Evolutionary conservation across 1,284 basidiomycete species (phyloP).

Genomic region (Thelephora terrestris): DNA sequence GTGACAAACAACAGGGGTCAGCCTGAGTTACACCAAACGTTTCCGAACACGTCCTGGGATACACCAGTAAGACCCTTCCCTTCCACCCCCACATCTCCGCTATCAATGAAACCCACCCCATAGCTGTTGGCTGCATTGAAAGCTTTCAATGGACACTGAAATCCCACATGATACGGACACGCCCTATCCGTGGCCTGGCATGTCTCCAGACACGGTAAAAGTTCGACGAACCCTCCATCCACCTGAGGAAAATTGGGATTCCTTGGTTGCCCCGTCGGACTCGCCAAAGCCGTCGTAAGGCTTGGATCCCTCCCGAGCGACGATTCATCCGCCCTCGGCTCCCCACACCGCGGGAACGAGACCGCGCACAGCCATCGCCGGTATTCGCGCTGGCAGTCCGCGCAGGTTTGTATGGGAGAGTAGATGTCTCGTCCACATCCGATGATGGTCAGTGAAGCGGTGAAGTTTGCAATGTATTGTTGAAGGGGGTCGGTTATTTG

Average conservation of each 20-base stretch:
- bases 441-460: conserved; percentile 55
- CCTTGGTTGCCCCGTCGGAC: conserved; percentile 18
- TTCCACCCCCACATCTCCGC: conserved; percentile 34
- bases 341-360: conserved; percentile 63
- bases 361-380: conserved; percentile 71
- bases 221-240: conserved; percentile 38
- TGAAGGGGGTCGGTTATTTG: conserved; percentile 40
- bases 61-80: conserved; percentile 39
- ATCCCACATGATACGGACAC: conserved; percentile 65
- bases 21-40: conserved; percentile 65
- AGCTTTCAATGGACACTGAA: conserved; percentile 54
- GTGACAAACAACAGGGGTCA: conserved; percentile 9
- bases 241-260: conserved; percentile 38
- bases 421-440: conserved; percentile 77
- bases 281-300: not conserved
- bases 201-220: conserved; percentile 71
- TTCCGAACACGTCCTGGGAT: conserved; percentile 65
- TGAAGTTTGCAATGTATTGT: conserved; percentile 62
- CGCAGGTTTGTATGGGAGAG: conserved; percentile 68
- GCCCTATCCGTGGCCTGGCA: conserved; percentile 67
- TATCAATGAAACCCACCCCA: conserved; percentile 63
- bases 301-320: not conserved
- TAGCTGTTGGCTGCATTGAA: conserved; percentile 67
- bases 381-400: conserved; percentile 68
- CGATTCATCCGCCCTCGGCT: conserved; percentile 17